Evolutionary conservation across 371 early-diverging fungal species (phyloP), one percentile per base, ranked within the genome.

Genomic region (Mortierella sp.): DNA sequence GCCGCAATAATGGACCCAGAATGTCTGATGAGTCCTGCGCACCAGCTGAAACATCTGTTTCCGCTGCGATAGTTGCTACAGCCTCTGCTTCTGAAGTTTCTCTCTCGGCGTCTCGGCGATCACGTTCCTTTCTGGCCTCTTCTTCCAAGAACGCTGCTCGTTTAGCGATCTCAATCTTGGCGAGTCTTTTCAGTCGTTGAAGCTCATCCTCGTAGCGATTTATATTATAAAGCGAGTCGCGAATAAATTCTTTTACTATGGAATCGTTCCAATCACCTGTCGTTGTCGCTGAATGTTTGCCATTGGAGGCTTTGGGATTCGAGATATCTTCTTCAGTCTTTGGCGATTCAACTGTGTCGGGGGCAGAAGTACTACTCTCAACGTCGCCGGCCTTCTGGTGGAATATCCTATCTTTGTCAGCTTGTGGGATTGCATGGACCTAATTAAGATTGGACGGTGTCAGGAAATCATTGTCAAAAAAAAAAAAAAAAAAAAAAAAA

Each of bases 181-280:
- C 65, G 19, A 81, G 82, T 41, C 73, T 61, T n/a, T 61, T 76
- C 33, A 81, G 60, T 15, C 57, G 55, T 45, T 69, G 82, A 24
- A 45, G 76, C 16, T 81, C 82, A n/a, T 81, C 73, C 60, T 81
- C 82, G 16, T 81, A 81, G 41, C 76, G 73, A 47, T 81, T 76
- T 10, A 69, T 76, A 28, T 76, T 69, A 52, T 81, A 76, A 11
- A 81, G 76, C 0, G 76, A 69, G 50, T 76, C 67, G 28, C 76
- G 76, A 28, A 76, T 62, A 59, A 81, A 81, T 8, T 58, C 55
- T 47, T 57, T 71, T 60, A 76, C 57, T 58, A 72, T 76, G 8
- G 58, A 55, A 4, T 72, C 82, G 5, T 28, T 28, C 62, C 62
- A 62, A 24, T 41, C 43, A 21, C 82, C 65, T 67, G 62, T 21